Percentiles rank a stretch among this genome's conserved stretches.
These are phyloP conservation scores for Naematelia encephala DNA, from an alignment of 768 basidiomycete species.

Conservation along the genomic window DNA sequence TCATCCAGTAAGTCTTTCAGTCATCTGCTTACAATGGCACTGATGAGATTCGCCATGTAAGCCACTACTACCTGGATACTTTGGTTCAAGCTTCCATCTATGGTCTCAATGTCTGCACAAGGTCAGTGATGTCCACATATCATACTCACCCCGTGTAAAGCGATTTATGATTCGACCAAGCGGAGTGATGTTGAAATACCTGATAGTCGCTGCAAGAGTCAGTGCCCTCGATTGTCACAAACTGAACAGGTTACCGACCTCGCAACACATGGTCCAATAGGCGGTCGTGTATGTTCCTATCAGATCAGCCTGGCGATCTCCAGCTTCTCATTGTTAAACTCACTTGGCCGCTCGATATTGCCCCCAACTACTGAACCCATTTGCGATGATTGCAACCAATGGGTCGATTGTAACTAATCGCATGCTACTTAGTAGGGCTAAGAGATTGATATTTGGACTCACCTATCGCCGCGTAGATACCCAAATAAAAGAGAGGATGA, in stretches of 20 bases:
- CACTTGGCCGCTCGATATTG: slow-evolving; percentile 37
- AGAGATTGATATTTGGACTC: background rate
- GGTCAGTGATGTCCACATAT: background rate
- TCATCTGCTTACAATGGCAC: slow-evolving; percentile 65
- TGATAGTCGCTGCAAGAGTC: slow-evolving; percentile 26
- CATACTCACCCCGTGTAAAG: slow-evolving; percentile 59
- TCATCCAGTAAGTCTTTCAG: background rate
- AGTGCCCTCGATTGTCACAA: background rate
- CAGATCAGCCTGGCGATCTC: slow-evolving; percentile 6
- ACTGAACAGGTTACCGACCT: slow-evolving; percentile 19
- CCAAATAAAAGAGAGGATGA: slow-evolving; percentile 39
- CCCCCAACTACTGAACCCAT: slow-evolving; percentile 31
- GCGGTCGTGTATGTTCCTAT: slow-evolving; percentile 36
- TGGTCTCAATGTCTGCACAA: slow-evolving; percentile 66
- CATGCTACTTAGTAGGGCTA: background rate
- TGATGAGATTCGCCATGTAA: slow-evolving; percentile 71
- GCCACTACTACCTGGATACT: slow-evolving; percentile 65
- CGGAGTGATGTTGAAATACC: slow-evolving; percentile 46
- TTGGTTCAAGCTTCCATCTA: slow-evolving; percentile 65
- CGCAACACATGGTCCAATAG: slow-evolving; percentile 37
- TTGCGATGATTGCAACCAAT: slow-evolving; percentile 22
- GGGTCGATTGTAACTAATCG: slow-evolving; percentile 27
- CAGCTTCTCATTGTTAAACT: slow-evolving; percentile 2
- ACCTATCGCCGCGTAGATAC: slow-evolving; percentile 35
- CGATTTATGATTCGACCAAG: slow-evolving; percentile 79